These are phyloP conservation scores for Apiotrichum sp. DNA, from an alignment of 1,284 basidiomycete species.

Conservation along the genomic window DNA sequence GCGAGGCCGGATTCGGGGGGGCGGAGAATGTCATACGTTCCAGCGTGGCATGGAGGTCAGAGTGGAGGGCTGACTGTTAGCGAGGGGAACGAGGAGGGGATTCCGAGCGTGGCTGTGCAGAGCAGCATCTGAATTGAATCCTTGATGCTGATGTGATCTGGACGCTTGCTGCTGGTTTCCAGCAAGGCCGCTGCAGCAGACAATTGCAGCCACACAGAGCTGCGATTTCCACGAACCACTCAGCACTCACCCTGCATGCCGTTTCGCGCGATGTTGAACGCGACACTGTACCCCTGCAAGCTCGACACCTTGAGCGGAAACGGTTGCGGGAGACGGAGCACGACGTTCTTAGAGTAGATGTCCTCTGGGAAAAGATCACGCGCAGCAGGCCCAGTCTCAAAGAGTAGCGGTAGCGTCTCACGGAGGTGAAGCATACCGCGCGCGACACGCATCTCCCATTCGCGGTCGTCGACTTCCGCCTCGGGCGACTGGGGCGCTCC, in stretches of 20 bases:
- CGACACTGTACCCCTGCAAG: conserved; percentile 38
- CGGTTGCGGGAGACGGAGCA: conserved; percentile 39
- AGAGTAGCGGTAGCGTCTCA: conserved; percentile 42
- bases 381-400: conserved; percentile 23
- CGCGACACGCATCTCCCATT: conserved; percentile 46
- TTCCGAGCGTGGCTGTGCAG: too few relatives aligned
- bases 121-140: too few relatives aligned
- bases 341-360: conserved; percentile 38
- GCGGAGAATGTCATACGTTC: conserved; percentile 41
- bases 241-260: conserved; percentile 42
- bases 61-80: conserved; percentile 35
- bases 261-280: conserved; percentile 40
- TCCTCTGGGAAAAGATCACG: conserved; percentile 39
- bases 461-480: conserved; percentile 41
- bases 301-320: conserved; percentile 43
- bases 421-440: conserved; percentile 44
- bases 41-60: conserved; percentile 33
- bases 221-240: too few relatives aligned
- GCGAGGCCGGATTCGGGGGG: conserved; percentile 12
- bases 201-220: too few relatives aligned
- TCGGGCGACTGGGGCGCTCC: conserved; percentile 22
- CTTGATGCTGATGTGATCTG: too few relatives aligned
- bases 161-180: too few relatives aligned
- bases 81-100: background rate
- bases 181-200: too few relatives aligned